phyloP scores from a whole-genome alignment of 2,329 filamentous ascomycete genomes.

The Diplocarpon rosae region DNA sequence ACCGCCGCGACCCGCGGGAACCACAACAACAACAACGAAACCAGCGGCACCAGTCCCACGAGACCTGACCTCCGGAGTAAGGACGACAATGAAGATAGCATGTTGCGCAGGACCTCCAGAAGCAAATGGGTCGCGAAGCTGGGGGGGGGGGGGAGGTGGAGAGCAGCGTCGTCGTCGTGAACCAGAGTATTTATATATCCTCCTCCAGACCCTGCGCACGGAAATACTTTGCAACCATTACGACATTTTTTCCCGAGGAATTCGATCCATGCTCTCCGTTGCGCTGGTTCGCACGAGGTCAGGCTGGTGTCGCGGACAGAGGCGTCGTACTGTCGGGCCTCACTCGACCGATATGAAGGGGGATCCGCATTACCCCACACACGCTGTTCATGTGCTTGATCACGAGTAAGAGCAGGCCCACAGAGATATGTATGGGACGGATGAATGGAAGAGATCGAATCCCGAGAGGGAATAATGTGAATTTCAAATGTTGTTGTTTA shows the following conservation, averaged over 20 bases:
- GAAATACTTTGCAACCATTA: too few species aligned
- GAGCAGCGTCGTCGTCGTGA: neutral
- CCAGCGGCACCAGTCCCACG: neutral
- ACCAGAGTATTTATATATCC: too few species aligned
- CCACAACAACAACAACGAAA: neutral
- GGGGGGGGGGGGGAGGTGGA: neutral
- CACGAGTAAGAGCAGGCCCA: too few species aligned
- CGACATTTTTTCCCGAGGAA: neutral
- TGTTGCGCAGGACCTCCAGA: neutral
- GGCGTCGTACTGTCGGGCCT: neutral
- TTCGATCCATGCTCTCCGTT: too few species aligned
- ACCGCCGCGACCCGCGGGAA: neutral
- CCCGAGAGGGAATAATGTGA: too few species aligned
- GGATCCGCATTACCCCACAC: slow-evolving; percentile 1
- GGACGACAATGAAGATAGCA: neutral
- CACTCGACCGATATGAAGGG: slow-evolving; percentile 3
- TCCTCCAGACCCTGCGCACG: too few species aligned
- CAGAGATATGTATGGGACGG: too few species aligned
- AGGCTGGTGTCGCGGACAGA: neutral
- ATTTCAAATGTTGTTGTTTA: too few species aligned
- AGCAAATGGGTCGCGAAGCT: neutral
- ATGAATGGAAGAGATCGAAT: too few species aligned
- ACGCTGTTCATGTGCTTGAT: too few species aligned
- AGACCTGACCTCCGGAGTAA: neutral
- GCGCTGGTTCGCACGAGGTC: neutral